Conservation (phyloP, 495 filamentous ascomycete genomes). For the Penicillium bialowiezense region DNA sequence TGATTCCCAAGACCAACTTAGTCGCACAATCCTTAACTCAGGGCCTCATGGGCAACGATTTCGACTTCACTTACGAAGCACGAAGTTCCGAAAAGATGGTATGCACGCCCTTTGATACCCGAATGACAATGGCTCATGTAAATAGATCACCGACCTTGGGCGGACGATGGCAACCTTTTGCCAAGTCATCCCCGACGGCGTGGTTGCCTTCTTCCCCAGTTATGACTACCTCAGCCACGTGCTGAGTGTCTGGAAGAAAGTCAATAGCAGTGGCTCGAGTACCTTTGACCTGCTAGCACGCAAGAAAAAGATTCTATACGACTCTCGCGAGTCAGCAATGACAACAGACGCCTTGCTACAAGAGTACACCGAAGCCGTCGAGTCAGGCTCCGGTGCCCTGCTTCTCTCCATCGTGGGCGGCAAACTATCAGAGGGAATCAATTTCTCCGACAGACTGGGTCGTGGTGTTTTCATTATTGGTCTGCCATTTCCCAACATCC, state of each 20-base stretch:
- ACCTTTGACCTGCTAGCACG: constrained; percentile 39
- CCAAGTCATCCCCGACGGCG: constrained; percentile 75
- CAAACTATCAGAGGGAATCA: constrained; percentile 94
- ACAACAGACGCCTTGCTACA: constrained; percentile 64
- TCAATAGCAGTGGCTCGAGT: constrained; percentile 29
- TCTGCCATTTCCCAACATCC: constrained; percentile 88
- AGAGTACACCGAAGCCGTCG: constrained; percentile 68
- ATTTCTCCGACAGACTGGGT: constrained; percentile 90
- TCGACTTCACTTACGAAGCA: constrained; percentile 85
- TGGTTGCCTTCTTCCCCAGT: constrained; percentile 96
- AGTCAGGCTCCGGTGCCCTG: constrained; percentile 66
- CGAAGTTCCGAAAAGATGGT: constrained; percentile 58
- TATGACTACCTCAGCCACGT: constrained; percentile 85
- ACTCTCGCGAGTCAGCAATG: constrained; percentile 51
- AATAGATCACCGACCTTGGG: constrained; percentile 72
- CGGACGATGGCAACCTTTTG: constrained; percentile 67
- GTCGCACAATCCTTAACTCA: constrained; percentile 63
- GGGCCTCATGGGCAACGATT: constrained; percentile 55
- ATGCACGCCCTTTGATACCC: constrained; percentile 14
- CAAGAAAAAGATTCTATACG: constrained; percentile 66
- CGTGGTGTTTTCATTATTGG: constrained; percentile 87
- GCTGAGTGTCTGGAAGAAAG: constrained; percentile 61
- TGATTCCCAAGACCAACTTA: constrained; percentile 81
- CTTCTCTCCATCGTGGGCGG: constrained; percentile 94
- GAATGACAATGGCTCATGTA: background rate